phyloP scores from a whole-genome alignment of 768 basidiomycete genomes.

The Leccinum broughii region DNA sequence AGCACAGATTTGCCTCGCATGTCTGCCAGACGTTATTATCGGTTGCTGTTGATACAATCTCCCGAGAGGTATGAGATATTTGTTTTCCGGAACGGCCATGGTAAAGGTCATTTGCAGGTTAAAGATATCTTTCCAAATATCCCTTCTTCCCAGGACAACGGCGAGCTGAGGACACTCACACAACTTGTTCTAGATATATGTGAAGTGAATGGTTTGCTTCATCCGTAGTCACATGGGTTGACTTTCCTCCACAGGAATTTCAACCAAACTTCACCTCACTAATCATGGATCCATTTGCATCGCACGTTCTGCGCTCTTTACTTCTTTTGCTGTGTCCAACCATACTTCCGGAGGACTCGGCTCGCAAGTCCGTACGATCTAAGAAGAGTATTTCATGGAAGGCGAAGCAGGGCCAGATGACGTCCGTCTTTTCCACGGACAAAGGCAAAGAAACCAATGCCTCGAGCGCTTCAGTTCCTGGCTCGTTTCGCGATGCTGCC shows the following conservation, averaged over 20 bases:
- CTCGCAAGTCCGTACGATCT: slow-evolving; percentile 58
- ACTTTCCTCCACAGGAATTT: slow-evolving; percentile 56
- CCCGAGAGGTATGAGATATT: slow-evolving; percentile 57
- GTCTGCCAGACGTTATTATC: slow-evolving; percentile 89
- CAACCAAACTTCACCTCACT: slow-evolving; percentile 60
- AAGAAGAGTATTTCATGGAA: slow-evolving; percentile 86
- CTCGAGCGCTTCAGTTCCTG: slow-evolving; percentile 35
- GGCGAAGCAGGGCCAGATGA: slow-evolving; percentile 75
- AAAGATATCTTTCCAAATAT: slow-evolving; percentile 53
- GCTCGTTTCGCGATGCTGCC: slow-evolving; percentile 49
- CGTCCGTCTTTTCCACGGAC: slow-evolving; percentile 64
- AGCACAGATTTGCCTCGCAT: slow-evolving; percentile 92
- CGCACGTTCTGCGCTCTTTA: slow-evolving; percentile 84
- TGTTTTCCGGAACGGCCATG: neutral
- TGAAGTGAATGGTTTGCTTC: slow-evolving; percentile 46
- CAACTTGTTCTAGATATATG: slow-evolving; percentile 63
- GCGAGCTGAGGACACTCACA: slow-evolving; percentile 62
- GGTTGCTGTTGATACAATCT: slow-evolving; percentile 61
- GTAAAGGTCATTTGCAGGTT: slow-evolving; percentile 37
- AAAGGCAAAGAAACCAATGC: slow-evolving; percentile 39
- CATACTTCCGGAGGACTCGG: slow-evolving; percentile 41
- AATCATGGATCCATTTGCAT: slow-evolving; percentile 84
- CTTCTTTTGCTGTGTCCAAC: slow-evolving; percentile 74
- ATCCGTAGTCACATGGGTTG: slow-evolving; percentile 17
- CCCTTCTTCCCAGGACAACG: slow-evolving; percentile 47